Base-by-base conservation (phyloP, 192 early-diverging fungal species). In the Umbelopsis isabellina region DNA sequence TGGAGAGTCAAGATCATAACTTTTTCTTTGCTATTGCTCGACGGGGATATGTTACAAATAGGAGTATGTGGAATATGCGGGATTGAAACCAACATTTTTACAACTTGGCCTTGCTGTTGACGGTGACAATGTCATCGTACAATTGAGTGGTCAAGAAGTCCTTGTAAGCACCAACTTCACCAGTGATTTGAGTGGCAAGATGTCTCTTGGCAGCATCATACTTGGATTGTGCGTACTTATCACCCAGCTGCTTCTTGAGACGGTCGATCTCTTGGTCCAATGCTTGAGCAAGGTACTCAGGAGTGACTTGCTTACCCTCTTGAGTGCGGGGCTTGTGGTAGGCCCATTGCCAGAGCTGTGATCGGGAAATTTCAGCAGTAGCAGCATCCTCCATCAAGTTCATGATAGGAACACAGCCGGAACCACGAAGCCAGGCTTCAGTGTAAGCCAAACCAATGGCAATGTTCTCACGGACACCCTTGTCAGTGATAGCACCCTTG, bases 301-400 rank as follows among this genome's bases (percentile, higher is more conserved):
- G 86, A 9, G 94, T 97, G 47, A 99, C 83, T 47, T 79, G 85
- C 37, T 88, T 86, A 52, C 95, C 95, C 37, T 96, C 92, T 48
- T 84, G 83, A 12, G 94, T 97, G 75, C 86, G 89, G 46, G 91
- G 85, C 30, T 84, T 77, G 80, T 99, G 95, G 74, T 87, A 89
- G 46, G 92, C 95, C 97, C 97, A 99, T 86, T 99, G 97, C 90
- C 91, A 99, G 11, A 99, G 82, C 86, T 99, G 97, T 45, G 92
- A 93, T 65, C 97, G 91, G 4, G 95, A 96, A 74, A 98, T 98
- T 86, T 98, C 97, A 46, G 95, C 95, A 1, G 97, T 98, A 20
- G 97, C 97, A 2, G 95, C 95, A 74, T 98, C 97, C 84, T 98
- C 97, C 97, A 98, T 97, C 49, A 98, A 84, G 85, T 94, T 94